Evolutionary conservation across 2,329 filamentous ascomycete genomes (phyloP).

Genomic region (Fusarium irregulare): DNA sequence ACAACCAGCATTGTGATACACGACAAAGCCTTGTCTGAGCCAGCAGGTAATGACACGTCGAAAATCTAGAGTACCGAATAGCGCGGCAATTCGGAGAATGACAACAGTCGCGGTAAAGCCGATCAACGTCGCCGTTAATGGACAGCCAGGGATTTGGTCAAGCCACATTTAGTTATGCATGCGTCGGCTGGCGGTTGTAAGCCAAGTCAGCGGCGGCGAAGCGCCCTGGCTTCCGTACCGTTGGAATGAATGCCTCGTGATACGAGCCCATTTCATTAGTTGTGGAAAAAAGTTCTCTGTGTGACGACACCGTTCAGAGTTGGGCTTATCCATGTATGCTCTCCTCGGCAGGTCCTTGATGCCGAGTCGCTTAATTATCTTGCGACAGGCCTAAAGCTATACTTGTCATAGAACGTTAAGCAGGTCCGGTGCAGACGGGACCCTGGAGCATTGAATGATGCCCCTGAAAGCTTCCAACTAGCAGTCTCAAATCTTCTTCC

Average conservation of each 20-base stretch:
- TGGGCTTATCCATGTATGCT: slow-evolving; percentile 11
- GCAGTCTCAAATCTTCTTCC: slow-evolving; percentile 24
- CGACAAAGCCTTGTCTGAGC: slow-evolving; percentile 39
- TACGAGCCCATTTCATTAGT: not conserved
- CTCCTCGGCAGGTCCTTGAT: not conserved
- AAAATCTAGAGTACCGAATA: not conserved
- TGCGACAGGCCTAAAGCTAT: slow-evolving; percentile 8
- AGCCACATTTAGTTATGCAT: slow-evolving; percentile 27
- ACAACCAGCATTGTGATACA: slow-evolving; percentile 38
- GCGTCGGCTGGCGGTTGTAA: slow-evolving; percentile 20
- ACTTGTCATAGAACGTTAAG: slow-evolving; percentile 10
- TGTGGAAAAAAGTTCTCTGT: not conserved
- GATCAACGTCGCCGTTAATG: slow-evolving; percentile 15
- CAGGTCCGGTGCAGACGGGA: not conserved
- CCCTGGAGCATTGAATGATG: slow-evolving; percentile 16
- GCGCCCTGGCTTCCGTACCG: slow-evolving; percentile 31
- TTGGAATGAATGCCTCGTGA: slow-evolving; percentile 36
- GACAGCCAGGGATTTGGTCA: slow-evolving; percentile 21
- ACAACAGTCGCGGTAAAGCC: slow-evolving; percentile 11
- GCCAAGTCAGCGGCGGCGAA: slow-evolving; percentile 44
- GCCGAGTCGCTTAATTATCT: slow-evolving; percentile 19
- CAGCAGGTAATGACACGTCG: slow-evolving; percentile 22
- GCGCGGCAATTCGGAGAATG: not conserved
- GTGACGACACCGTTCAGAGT: not conserved
- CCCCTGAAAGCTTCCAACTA: slow-evolving; percentile 12